Evolutionary conservation across 2,329 filamentous ascomycete species (phyloP).

Genomic region (Fusarium sarcochroum): DNA sequence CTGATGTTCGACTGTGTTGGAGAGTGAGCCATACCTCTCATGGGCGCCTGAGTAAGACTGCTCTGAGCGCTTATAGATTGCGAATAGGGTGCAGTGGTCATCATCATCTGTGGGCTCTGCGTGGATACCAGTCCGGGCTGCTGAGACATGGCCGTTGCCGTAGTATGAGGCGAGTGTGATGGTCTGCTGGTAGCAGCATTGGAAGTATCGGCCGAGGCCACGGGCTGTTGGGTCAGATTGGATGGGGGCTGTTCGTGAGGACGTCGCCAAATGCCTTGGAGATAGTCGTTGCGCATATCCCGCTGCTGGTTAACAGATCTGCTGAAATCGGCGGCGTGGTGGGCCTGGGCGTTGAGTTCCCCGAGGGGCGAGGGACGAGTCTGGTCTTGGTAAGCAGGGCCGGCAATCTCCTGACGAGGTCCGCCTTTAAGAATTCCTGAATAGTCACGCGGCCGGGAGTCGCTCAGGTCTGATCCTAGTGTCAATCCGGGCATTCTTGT

Average conservation of each 20-base stretch:
- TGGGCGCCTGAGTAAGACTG: conserved; percentile 78
- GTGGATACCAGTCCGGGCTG: conserved; percentile 71
- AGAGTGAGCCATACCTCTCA: conserved; percentile 74
- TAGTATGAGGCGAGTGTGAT: conserved; percentile 70
- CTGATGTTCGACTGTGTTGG: conserved; percentile 74
- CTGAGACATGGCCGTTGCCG: conserved; percentile 68
- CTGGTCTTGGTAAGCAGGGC: conserved; percentile 89
- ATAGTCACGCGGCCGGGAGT: conserved; percentile 84
- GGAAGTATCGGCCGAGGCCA: conserved; percentile 58
- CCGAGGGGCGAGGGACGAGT: conserved; percentile 80
- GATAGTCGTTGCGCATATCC: conserved; percentile 81
- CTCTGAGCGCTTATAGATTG: conserved; percentile 80
- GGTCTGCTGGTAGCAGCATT: conserved; percentile 65
- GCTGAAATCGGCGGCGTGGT: conserved; percentile 92
- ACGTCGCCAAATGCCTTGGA: conserved; percentile 85
- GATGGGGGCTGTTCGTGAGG: conserved; percentile 81
- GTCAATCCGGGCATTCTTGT: conserved; percentile 88
- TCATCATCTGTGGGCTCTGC: conserved; percentile 77
- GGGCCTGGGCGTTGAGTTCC: conserved; percentile 88
- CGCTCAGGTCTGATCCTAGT: conserved; percentile 81
- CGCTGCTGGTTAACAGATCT: conserved; percentile 86
- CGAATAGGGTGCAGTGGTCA: conserved; percentile 75
- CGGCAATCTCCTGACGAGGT: conserved; percentile 90
- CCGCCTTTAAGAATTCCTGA: conserved; percentile 82
- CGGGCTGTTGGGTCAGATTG: conserved; percentile 63